These are phyloP conservation scores for Volvox reticuliferus DNA, from an alignment of 139 green algal species.

Conservation along the genomic window DNA sequence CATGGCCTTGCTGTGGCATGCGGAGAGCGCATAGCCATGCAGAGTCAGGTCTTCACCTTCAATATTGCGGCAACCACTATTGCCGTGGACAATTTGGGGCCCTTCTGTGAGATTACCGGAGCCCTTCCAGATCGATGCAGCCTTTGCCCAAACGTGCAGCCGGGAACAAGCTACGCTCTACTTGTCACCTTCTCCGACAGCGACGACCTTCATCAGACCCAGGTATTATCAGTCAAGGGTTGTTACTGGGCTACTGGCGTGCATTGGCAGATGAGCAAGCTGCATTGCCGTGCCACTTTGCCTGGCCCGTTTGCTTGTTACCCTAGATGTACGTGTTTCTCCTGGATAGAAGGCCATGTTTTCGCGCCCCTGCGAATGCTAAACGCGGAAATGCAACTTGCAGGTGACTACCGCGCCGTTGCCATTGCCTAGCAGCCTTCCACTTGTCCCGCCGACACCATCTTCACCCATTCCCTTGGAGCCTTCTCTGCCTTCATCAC, in stretches of 20 bases:
- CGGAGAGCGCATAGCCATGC: constrained; percentile 4
- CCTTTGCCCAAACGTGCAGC: constrained; percentile 45
- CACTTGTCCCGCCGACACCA: not conserved
- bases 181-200: constrained; percentile 31
- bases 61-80: not conserved
- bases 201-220: not conserved
- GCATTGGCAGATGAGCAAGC: too few species aligned
- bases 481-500: too few species aligned
- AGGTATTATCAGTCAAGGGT: constrained; percentile 5
- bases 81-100: not conserved
- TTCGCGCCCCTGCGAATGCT: too few species aligned
- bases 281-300: too few species aligned
- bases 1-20: constrained; percentile 26
- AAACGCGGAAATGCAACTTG: not conserved
- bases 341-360: too few species aligned
- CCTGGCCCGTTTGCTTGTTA: too few species aligned
- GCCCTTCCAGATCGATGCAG: constrained; percentile 24
- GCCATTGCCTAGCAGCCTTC: not conserved
- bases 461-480: too few species aligned
- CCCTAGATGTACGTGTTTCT: too few species aligned
- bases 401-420: not conserved
- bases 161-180: constrained; percentile 25
- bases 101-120: not conserved
- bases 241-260: too few species aligned
- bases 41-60: constrained; percentile 10